A percentile compares a stretch with the other conserved stretches of the same genome.
Evolutionary conservation across 306 rosid species (phyloP).

Genomic region (Trichosanthes truncata): DNA sequence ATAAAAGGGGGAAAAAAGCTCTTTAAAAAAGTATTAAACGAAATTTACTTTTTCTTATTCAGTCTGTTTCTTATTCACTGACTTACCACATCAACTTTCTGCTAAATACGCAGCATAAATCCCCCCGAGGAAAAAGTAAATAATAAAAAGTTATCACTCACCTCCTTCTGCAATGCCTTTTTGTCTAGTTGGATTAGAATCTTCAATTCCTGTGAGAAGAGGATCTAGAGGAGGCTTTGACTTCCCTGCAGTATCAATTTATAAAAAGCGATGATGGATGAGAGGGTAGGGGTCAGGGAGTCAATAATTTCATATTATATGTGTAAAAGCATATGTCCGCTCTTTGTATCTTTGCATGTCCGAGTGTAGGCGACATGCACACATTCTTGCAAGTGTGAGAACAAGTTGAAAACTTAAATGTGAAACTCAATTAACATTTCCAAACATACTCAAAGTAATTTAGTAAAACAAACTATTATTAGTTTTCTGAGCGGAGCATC

Average conservation of each 20-base stretch:
- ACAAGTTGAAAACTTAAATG: not conserved
- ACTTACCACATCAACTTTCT: not conserved
- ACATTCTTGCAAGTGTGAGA: not conserved
- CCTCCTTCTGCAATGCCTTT: slow-evolving; percentile 10
- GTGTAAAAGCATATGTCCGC: not conserved
- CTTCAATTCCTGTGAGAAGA: slow-evolving; percentile 8
- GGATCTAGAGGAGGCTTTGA: slow-evolving; percentile 7
- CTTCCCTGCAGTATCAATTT: slow-evolving; percentile 16
- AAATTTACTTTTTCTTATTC: not conserved
- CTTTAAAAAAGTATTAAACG: not conserved
- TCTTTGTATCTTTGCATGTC: not conserved
- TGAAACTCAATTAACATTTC: not conserved
- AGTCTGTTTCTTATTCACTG: not conserved
- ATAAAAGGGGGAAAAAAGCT: not conserved
- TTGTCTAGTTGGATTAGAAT: slow-evolving; percentile 9
- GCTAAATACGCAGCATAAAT: not conserved
- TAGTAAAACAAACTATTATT: not conserved
- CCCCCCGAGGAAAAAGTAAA: not conserved
- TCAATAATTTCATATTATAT: not conserved
- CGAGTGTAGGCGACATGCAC: not conserved
- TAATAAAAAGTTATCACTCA: not conserved
- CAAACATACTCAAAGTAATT: not conserved
- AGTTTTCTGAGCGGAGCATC: not conserved
- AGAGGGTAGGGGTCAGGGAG: not conserved
- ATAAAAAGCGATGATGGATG: not conserved